Evolutionary conservation across 2,329 filamentous ascomycete genomes (phyloP).

Genomic region (Paraphoma chrysanthemicola): DNA sequence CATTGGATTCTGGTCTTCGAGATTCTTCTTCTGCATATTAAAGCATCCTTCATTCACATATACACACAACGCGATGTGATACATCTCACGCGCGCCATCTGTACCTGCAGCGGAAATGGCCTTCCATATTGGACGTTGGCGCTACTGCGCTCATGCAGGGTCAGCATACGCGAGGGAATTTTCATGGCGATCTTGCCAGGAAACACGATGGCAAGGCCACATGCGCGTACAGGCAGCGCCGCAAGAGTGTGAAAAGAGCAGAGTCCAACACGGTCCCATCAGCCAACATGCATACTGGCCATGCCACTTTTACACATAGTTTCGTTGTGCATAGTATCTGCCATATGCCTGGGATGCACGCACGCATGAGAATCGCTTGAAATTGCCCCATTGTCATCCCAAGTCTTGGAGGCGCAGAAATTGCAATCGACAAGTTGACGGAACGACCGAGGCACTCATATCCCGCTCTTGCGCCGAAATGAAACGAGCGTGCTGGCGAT

Average conservation of each 20-base stretch:
- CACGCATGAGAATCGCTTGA: neutral
- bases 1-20: too few species aligned
- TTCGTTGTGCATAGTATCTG: neutral
- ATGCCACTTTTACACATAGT: neutral
- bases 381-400: neutral
- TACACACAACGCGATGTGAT: neutral
- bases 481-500: constrained; percentile 8
- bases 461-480: constrained; percentile 11
- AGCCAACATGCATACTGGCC: neutral
- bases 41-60: neutral
- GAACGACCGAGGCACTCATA: neutral
- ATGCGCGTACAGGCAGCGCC: neutral
- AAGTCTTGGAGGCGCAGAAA: neutral
- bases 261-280: neutral
- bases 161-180: neutral
- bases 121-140: constrained; percentile 7
- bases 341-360: neutral
- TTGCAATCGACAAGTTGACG: constrained; percentile 3
- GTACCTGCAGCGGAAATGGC: constrained; percentile 6
- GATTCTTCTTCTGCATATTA: neutral
- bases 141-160: constrained; percentile 10
- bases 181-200: constrained; percentile 4
- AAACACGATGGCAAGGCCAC: neutral
- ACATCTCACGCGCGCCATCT: neutral
- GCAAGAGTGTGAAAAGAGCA: neutral